These are phyloP conservation scores for Cryptococcus sp. DNA, from an alignment of 1,284 basidiomycete genomes.

Conservation along the genomic window DNA sequence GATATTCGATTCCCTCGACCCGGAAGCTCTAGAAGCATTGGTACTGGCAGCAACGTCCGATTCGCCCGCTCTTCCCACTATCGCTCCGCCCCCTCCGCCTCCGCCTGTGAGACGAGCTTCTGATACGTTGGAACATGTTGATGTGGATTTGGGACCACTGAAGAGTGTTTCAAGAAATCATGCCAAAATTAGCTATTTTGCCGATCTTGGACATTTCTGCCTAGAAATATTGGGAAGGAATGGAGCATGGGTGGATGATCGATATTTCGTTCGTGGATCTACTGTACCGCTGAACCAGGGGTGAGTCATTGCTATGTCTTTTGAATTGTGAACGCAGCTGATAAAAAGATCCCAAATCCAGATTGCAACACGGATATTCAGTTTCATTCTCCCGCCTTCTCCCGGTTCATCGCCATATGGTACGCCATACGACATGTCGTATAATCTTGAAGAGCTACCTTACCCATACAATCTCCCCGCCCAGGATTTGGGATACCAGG, in stretches of 20 bases:
- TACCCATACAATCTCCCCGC: constrained; percentile 42
- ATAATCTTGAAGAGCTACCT: constrained; percentile 27
- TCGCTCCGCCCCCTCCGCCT: constrained; percentile 27
- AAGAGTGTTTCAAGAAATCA: constrained; percentile 96
- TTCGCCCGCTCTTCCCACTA: not conserved
- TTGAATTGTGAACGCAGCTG: not conserved
- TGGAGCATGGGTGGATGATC: constrained; percentile 95
- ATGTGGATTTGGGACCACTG: constrained; percentile 93
- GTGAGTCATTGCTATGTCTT: constrained; percentile 50
- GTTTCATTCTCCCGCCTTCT: constrained; percentile 77
- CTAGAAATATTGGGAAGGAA: constrained; percentile 90
- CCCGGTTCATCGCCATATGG: constrained; percentile 33
- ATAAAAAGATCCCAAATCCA: constrained; percentile 85
- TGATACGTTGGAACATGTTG: constrained; percentile 57
- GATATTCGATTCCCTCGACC: not conserved
- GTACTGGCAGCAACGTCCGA: not conserved
- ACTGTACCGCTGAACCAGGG: constrained; percentile 75
- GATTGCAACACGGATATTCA: constrained; percentile 95
- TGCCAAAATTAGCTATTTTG: constrained; percentile 76
- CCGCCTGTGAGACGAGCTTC: constrained; percentile 27
- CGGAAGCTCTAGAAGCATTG: not conserved
- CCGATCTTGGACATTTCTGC: constrained; percentile 69
- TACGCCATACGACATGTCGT: constrained; percentile 13
- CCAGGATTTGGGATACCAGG: constrained; percentile 36
- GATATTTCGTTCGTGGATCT: constrained; percentile 85